A percentile compares a stretch with the other conserved stretches of the same genome.
Evolutionary conservation across 73 alveolate species (phyloP).

Genomic region (Breviolum minutum): DNA sequence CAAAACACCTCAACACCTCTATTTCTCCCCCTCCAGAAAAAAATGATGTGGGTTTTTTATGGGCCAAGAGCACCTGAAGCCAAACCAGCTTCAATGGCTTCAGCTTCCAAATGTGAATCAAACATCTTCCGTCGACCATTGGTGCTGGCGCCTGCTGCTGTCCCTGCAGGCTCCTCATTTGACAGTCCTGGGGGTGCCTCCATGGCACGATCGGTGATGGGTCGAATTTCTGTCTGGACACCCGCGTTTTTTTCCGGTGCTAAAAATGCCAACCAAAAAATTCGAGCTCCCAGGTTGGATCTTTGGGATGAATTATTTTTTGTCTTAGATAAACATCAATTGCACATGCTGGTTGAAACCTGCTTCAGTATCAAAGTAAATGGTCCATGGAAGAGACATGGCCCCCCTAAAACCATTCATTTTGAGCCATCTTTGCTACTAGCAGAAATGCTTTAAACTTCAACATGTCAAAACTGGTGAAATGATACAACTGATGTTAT

Average conservation of each 20-base stretch:
- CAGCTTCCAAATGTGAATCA: conserved; percentile 59
- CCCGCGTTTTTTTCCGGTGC: too few species aligned
- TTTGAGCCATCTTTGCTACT: not conserved
- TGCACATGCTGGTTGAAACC: not conserved
- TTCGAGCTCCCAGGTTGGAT: too few species aligned
- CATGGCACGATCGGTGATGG: conserved; percentile 15
- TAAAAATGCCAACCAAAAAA: not conserved
- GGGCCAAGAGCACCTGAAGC: not conserved
- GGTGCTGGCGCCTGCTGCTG: conserved; percentile 27
- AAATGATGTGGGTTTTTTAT: too few species aligned
- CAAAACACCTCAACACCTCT: not conserved
- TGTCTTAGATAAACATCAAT: too few species aligned
- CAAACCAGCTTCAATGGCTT: conserved; percentile 42
- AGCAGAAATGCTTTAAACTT: not conserved
- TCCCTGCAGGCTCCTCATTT: not conserved
- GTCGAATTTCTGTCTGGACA: too few species aligned
- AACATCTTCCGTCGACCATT: conserved; percentile 45
- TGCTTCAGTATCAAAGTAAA: too few species aligned
- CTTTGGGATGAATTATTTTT: too few species aligned
- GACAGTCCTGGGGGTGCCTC: conserved; percentile 30
- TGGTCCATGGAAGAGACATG: not conserved
- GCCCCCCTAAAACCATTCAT: conserved; percentile 25
- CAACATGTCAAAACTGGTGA: not conserved
- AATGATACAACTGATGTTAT: too few species aligned
- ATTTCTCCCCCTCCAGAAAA: not conserved